Evolutionary conservation across 2,329 filamentous ascomycete genomes (phyloP).

Genomic region (Talaromyces sp.): DNA sequence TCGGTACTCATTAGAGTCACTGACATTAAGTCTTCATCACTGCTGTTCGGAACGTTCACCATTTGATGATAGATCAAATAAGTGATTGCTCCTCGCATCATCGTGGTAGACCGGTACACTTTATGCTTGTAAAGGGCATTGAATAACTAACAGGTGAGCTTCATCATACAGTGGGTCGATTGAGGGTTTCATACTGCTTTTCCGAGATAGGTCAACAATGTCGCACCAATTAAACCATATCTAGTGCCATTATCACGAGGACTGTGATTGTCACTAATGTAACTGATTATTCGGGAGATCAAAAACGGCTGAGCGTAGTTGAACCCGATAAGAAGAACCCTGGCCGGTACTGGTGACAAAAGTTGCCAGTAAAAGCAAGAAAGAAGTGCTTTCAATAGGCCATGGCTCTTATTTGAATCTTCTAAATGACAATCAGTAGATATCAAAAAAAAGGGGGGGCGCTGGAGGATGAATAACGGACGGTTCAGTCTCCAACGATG

Average conservation of each 20-base stretch:
- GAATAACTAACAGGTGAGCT: too few species aligned
- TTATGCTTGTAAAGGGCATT: constrained; percentile 31
- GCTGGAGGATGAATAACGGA: not conserved
- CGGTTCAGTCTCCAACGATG: too few species aligned
- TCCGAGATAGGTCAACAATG: constrained; percentile 34
- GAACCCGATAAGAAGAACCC: constrained; percentile 21
- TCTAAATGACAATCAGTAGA: too few species aligned
- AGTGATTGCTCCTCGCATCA: constrained; percentile 37
- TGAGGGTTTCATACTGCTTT: too few species aligned
- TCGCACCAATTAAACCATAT: constrained; percentile 35
- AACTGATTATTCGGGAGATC: constrained; percentile 23
- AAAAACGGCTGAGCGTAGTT: constrained; percentile 22
- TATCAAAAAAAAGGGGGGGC: too few species aligned
- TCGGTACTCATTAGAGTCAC: constrained; percentile 47
- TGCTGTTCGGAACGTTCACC: constrained; percentile 26
- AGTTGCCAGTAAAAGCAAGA: too few species aligned
- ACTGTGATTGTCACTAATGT: constrained; percentile 10
- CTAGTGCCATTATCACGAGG: constrained; percentile 23
- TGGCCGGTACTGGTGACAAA: constrained; percentile 17
- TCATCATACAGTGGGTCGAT: too few species aligned
- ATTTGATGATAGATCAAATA: constrained; percentile 48
- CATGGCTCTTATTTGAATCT: too few species aligned
- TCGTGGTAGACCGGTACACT: constrained; percentile 32
- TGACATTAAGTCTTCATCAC: constrained; percentile 35
- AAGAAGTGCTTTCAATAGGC: not conserved